phyloP scores from a whole-genome alignment of 2,329 filamentous ascomycete species.

The Aspergillus latus region DNA sequence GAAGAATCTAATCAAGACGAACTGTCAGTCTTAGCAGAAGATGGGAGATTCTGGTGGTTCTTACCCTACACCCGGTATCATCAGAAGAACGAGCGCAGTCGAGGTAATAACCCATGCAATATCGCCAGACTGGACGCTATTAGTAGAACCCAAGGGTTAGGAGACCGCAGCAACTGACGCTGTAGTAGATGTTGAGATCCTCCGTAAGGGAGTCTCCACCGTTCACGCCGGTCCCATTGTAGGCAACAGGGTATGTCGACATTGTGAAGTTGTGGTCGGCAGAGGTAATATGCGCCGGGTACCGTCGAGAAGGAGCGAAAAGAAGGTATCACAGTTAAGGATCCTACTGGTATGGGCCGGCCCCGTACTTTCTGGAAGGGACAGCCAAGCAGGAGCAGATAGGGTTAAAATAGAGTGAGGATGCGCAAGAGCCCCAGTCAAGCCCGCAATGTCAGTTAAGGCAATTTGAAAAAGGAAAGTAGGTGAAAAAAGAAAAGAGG shows the following conservation, averaged over 20 bases:
- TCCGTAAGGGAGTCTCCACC: conserved; percentile 67
- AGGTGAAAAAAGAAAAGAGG: conserved; percentile 12
- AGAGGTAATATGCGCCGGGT: not conserved
- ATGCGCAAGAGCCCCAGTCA: conserved; percentile 2
- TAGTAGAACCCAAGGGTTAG: not conserved
- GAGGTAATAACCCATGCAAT: conserved; percentile 77
- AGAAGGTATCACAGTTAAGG: conserved; percentile 13
- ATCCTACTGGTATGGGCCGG: conserved; percentile 12
- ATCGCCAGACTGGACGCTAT: conserved; percentile 64
- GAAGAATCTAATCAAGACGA: conserved; percentile 65
- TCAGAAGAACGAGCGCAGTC: conserved; percentile 79
- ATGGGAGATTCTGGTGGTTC: conserved; percentile 13
- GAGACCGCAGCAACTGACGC: conserved; percentile 35
- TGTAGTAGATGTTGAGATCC: conserved; percentile 83
- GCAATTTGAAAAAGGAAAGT: conserved; percentile 7
- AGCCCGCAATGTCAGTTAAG: not conserved
- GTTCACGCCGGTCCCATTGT: conserved; percentile 53
- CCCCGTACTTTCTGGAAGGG: conserved; percentile 1
- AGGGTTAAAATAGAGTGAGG: conserved; percentile 5
- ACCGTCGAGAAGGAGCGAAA: conserved; percentile 13
- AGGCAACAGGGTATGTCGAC: conserved; percentile 49
- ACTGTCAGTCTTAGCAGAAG: conserved; percentile 8
- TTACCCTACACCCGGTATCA: conserved; percentile 85
- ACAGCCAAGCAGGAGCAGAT: not conserved
- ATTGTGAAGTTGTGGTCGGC: conserved; percentile 23